Evolutionary conservation across 805 yeast genomes (phyloP).

Genomic region (Metschnikowia picachoensis): DNA sequence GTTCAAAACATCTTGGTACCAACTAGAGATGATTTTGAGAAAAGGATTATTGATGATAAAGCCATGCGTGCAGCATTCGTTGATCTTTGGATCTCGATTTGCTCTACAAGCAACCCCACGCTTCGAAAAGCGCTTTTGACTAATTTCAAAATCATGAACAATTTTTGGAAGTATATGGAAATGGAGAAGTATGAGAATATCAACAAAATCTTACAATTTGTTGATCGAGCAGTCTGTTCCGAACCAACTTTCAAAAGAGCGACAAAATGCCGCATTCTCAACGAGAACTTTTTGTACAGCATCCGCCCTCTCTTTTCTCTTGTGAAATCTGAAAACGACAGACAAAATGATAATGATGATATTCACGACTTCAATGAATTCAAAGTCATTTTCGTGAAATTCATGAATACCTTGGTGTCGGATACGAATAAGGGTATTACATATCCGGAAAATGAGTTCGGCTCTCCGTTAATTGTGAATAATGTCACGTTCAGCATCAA

Average conservation of each 20-base stretch:
- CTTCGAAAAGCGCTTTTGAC: constrained; percentile 64
- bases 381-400: constrained; percentile 33
- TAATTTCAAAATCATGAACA: constrained; percentile 51
- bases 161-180: constrained; percentile 60
- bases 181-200: constrained; percentile 27
- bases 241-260: constrained; percentile 63
- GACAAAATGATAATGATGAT: constrained; percentile 16
- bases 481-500: constrained; percentile 53
- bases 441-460: constrained; percentile 46
- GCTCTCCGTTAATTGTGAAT: constrained; percentile 45
- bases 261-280: constrained; percentile 70
- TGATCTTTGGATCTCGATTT: constrained; percentile 54
- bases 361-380: constrained; percentile 34
- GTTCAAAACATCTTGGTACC: constrained; percentile 59
- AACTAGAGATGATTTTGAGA: constrained; percentile 39
- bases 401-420: constrained; percentile 48
- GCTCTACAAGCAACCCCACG: constrained; percentile 43
- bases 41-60: constrained; percentile 26
- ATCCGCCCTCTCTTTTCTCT: constrained; percentile 45
- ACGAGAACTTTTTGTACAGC: constrained; percentile 67
- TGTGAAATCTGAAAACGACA: constrained; percentile 11
- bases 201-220: constrained; percentile 38
- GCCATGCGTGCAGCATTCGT: constrained; percentile 60
- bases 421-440: constrained; percentile 47
- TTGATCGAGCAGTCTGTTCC: constrained; percentile 48